Evolutionary conservation across 345 rosid species (phyloP), one percentile per base, ranked within the genome.

Genomic region (Atalantia buxifolia): DNA sequence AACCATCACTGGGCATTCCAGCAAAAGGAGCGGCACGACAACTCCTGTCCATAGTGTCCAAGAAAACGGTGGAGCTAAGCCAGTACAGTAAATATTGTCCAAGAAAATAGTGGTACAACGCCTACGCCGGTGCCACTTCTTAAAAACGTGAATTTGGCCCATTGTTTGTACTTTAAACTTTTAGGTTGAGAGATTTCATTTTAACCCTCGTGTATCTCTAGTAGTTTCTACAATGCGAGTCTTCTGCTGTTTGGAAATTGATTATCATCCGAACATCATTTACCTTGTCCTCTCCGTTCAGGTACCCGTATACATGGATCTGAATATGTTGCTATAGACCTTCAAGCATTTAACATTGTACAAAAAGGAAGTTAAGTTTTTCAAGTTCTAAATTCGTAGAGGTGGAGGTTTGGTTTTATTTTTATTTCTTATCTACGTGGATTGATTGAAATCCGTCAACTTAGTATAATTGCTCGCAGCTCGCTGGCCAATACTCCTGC

Each of bases 1-100:
- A 77, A 90, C 87, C 53, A 85, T 90, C 71, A 90, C 91, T 0
- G 93, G 93, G 42, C 91, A 86, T 14, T 83, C 88, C 36, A 88
- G 93, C 87, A 92, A 87, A 84, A 92, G 84, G 83, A 91, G 89
- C 36, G 97, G 94, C 50, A 31, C 89, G n/a, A 71, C 96, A 35
- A 94, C 99, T 55, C 98, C 98, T 3, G 93, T 91, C 74, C 89
- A 79, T 78, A 85, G 84, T 53, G 63, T 38, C 71, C 92, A 86
- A 77, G 97, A 94, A 85, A 92, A 89, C 30, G 94, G 90, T 7
- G 94, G 85, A 7, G 89, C 85, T 9, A 89, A 87, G 69, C 91
- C 87, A 22, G 84, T 71, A 19, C 38, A 83, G 79, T 66, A 33
- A 90, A 80, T 63, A 80, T 85, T 40, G 72, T 31, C 70, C 91